A percentile compares a stretch with the other conserved stretches of the same genome.
These are phyloP conservation scores for Avena sativa DNA, from an alignment of 176 grass and related monocot species.

Conservation along the genomic window DNA sequence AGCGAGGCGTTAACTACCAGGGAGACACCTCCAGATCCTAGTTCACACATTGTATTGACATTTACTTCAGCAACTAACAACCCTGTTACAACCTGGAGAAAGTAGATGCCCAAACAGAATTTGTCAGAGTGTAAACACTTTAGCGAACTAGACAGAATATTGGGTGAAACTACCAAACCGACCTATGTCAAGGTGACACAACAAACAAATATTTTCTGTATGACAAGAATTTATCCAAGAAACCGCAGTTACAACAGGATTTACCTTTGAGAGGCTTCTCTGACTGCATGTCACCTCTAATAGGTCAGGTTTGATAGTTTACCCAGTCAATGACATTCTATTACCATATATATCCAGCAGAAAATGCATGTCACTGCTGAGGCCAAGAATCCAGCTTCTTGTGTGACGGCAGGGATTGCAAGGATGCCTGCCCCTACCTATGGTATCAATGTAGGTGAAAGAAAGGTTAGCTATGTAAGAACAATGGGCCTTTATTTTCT, in stretches of 20 bases:
- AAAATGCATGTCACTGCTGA: slow-evolving; percentile 46
- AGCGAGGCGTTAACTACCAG: slow-evolving; percentile 58
- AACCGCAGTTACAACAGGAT: slow-evolving; percentile 32
- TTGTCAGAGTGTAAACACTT: slow-evolving; percentile 22
- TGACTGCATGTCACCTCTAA: slow-evolving; percentile 56
- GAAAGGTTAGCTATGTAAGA: not conserved
- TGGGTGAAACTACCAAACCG: slow-evolving; percentile 56
- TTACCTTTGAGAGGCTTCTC: slow-evolving; percentile 51
- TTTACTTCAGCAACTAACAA: slow-evolving; percentile 96
- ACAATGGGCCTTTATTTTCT: not conserved
- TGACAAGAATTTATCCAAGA: slow-evolving; percentile 7
- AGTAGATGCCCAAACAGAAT: slow-evolving; percentile 30
- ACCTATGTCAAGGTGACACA: slow-evolving; percentile 57
- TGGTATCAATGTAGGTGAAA: slow-evolving; percentile 14
- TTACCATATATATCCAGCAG: slow-evolving; percentile 99
- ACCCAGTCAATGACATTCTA: slow-evolving; percentile 58
- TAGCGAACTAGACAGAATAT: slow-evolving; percentile 8
- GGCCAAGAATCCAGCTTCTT: slow-evolving; percentile 87
- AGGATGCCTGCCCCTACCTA: slow-evolving; percentile 96
- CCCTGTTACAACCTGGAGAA: slow-evolving; percentile 89
- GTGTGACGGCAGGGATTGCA: slow-evolving; percentile 92
- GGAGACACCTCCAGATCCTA: slow-evolving; percentile 95
- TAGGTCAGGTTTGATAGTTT: slow-evolving; percentile 61
- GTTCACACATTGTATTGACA: slow-evolving; percentile 95
- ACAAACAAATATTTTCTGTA: slow-evolving; percentile 33